phyloP scores from a whole-genome alignment of 2,329 filamentous ascomycete species.

The Alternaria panax region DNA sequence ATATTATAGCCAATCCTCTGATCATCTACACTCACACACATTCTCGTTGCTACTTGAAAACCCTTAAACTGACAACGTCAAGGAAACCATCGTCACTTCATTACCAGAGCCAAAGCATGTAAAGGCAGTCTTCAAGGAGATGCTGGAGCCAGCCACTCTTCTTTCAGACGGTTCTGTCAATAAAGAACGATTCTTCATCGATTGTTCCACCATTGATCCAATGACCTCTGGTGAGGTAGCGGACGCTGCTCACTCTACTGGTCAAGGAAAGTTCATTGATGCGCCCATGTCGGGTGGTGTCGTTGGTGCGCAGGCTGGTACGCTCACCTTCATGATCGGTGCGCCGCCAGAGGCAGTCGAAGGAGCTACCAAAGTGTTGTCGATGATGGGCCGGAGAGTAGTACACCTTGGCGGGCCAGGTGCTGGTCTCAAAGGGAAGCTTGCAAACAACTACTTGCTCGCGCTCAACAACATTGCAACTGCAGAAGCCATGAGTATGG shows the following conservation, averaged over 20 bases:
- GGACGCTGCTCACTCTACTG: slow-evolving; percentile 68
- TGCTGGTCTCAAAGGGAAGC: slow-evolving; percentile 85
- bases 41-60: slow-evolving; percentile 9
- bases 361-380: slow-evolving; percentile 72
- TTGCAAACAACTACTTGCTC: slow-evolving; percentile 96
- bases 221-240: slow-evolving; percentile 82
- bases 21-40: slow-evolving; percentile 41
- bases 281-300: slow-evolving; percentile 97
- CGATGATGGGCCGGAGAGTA: slow-evolving; percentile 84
- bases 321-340: slow-evolving; percentile 96
- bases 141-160: slow-evolving; percentile 68
- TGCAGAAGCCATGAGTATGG: slow-evolving; percentile 72
- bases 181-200: slow-evolving; percentile 82
- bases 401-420: slow-evolving; percentile 87
- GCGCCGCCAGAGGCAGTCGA: slow-evolving; percentile 67
- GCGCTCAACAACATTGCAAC: slow-evolving; percentile 88
- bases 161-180: slow-evolving; percentile 57
- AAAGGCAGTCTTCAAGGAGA: slow-evolving; percentile 78
- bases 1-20: slow-evolving; percentile 79
- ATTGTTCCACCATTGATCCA: slow-evolving; percentile 96
- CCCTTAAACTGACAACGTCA: slow-evolving; percentile 51
- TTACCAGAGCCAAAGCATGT: slow-evolving; percentile 91
- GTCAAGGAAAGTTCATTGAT: slow-evolving; percentile 83
- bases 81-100: slow-evolving; percentile 89
- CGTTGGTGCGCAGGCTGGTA: slow-evolving; percentile 85